Base-by-base conservation (phyloP, 2,329 filamentous ascomycete species). In the Cladophialophora carrionii region DNA sequence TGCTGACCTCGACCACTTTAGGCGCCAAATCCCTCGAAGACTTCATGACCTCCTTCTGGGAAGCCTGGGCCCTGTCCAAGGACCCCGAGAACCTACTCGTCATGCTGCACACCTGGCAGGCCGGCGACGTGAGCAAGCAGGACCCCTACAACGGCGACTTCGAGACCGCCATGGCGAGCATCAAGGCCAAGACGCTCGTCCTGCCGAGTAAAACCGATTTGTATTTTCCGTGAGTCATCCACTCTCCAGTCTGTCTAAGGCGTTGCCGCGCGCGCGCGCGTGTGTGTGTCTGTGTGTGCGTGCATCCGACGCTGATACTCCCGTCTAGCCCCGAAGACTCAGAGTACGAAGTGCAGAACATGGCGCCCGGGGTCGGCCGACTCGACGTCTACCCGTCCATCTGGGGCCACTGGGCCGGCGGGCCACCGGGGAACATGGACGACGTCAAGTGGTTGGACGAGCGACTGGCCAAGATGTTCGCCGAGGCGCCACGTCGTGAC, bases 31-130 rank as follows among this genome's bases (percentile, higher is more conserved):
- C 85, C 61, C 80, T 93, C 1, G 89, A 92, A 67, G 86, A 90
- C 60, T 94, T 92, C 67, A 85, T 94, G 81, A 78, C 85, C 6
- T 85, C 83, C 12, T 92, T 91, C 72, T 94, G 91, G 89, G 90
- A 93, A 74, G 78, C 78, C 0, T 92, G 89, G 89, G 88, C 88
- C 3, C 78, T 88, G 20, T 85, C 83, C 0, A 29, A 71, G 82
- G 88, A 92, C 70, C 89, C 90, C 0, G 89, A 91, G 70, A 91
- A 92, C 67, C 80, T 92, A 73, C 79, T 92, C 0, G 83, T 63
- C 1, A 92, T 92, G 90, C 78, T 92, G 3, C 84, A 89, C 37
- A 92, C 90, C 0, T 95, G 91, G 91, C 90, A 94, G 75, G 82
- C 85, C 4, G 90, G 84, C 0, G 89, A 94, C 71, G 84, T 86